Evolutionary conservation across 345 rosid genomes (phyloP).

Genomic region (Syzygium aqueum): DNA sequence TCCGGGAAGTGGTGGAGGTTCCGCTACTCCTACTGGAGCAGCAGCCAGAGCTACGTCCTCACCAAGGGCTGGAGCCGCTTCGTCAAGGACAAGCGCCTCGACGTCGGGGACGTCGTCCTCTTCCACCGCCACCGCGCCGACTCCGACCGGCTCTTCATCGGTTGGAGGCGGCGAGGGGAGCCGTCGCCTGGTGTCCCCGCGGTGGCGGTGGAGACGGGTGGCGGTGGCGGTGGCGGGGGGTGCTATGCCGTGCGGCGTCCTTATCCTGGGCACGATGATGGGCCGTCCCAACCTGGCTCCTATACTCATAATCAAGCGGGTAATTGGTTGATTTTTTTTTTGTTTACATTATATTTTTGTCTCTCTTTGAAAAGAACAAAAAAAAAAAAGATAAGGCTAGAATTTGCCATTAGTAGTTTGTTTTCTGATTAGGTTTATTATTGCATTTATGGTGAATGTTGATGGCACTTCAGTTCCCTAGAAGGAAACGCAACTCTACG

Average conservation of each 20-base stretch:
- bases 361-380: neutral
- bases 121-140: conserved; percentile 55
- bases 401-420: neutral
- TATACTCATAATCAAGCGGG: neutral
- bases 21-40: conserved; percentile 83
- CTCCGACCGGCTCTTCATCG: conserved; percentile 50
- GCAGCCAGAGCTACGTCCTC: conserved; percentile 83
- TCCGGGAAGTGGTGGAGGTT: conserved; percentile 78
- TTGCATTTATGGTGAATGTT: neutral
- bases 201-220: neutral
- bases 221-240: conserved; percentile 7
- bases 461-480: neutral
- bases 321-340: neutral
- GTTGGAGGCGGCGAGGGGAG: conserved; percentile 47
- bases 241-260: neutral
- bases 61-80: conserved; percentile 94
- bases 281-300: neutral
- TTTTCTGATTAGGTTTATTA: neutral
- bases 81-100: conserved; percentile 78
- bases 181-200: neutral
- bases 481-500: neutral
- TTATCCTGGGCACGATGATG: conserved; percentile 1
- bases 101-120: conserved; percentile 66
- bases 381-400: neutral
- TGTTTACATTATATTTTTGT: neutral